A percentile compares a stretch with the other conserved stretches of the same genome.
These are phyloP conservation scores for Phaffomyces opuntiae DNA, from an alignment of 805 yeast genomes.

Conservation along the genomic window DNA sequence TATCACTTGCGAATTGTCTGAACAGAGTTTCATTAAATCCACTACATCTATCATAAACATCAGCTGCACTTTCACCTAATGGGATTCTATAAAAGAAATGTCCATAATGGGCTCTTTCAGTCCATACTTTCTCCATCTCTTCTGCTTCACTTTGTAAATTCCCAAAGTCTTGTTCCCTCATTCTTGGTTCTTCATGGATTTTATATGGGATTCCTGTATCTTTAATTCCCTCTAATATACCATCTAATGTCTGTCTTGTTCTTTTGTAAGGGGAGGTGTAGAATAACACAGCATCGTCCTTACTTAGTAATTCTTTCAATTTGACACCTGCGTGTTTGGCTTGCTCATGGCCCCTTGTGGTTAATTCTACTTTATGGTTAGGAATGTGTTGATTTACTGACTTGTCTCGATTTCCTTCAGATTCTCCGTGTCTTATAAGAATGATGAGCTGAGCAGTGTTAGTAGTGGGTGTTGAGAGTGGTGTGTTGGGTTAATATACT, in stretches of 20 bases:
- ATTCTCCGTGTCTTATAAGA: slow-evolving; percentile 86
- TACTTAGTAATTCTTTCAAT: slow-evolving; percentile 33
- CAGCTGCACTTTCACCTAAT: slow-evolving; percentile 93
- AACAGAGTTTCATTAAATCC: slow-evolving; percentile 84
- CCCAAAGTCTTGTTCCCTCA: slow-evolving; percentile 94
- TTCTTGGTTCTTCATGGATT: slow-evolving; percentile 79
- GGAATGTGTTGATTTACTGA: slow-evolving; percentile 70
- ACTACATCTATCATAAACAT: slow-evolving; percentile 86
- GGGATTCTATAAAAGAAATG: slow-evolving; percentile 86
- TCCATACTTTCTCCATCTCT: slow-evolving; percentile 77
- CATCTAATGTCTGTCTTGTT: slow-evolving; percentile 77
- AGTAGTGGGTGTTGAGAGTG: neutral
- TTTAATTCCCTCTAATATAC: slow-evolving; percentile 51
- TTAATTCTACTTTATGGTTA: slow-evolving; percentile 73
- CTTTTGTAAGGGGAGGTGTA: slow-evolving; percentile 84
- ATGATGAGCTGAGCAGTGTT: slow-evolving; percentile 43
- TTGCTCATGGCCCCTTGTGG: slow-evolving; percentile 61
- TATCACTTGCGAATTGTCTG: slow-evolving; percentile 63
- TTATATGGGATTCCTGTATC: slow-evolving; percentile 38
- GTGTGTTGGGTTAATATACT: slow-evolving; percentile 4
- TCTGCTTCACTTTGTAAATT: slow-evolving; percentile 75
- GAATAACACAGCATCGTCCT: slow-evolving; percentile 59
- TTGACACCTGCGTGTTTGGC: slow-evolving; percentile 54
- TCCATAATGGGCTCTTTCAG: slow-evolving; percentile 82
- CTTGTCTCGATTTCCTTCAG: slow-evolving; percentile 85